A percentile compares a stretch with the other conserved stretches of the same genome.
Conservation (phyloP, 768 basidiomycete genomes). For the Pleurotus giganteus region DNA sequence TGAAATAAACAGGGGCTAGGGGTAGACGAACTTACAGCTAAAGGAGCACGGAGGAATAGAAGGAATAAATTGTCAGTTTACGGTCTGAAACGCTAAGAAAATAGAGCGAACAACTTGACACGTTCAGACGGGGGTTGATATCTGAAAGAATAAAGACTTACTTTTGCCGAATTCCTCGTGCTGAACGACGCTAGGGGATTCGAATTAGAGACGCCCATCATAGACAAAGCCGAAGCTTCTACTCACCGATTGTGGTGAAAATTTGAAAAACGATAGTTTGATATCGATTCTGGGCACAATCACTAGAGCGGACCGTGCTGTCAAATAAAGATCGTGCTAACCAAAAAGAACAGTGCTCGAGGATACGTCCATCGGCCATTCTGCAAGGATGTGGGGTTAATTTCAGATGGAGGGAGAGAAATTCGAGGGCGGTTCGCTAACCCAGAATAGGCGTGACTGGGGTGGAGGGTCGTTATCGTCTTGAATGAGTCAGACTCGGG, state of each 20-base stretch:
- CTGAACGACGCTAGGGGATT: not conserved
- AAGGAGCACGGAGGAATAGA: not conserved
- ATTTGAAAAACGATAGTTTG: constrained; percentile 4
- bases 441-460: constrained; percentile 5
- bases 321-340: not conserved
- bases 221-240: not conserved
- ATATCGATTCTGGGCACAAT: constrained; percentile 3
- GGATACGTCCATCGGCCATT: constrained; percentile 3
- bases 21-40: no score
- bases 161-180: not conserved
- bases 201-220: not conserved
- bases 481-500: no score
- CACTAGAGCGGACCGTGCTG: no score
- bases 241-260: not conserved
- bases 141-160: not conserved
- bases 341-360: constrained; percentile 3
- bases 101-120: no score
- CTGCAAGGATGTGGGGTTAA: not conserved
- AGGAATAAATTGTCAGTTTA: no score
- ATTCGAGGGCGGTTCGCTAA: not conserved
- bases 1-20: no score
- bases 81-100: no score
- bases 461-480: not conserved
- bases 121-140: no score
- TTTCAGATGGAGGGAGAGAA: not conserved